Conservation (phyloP, 371 early-diverging fungal species). For the Rhizopus delemar region DNA sequence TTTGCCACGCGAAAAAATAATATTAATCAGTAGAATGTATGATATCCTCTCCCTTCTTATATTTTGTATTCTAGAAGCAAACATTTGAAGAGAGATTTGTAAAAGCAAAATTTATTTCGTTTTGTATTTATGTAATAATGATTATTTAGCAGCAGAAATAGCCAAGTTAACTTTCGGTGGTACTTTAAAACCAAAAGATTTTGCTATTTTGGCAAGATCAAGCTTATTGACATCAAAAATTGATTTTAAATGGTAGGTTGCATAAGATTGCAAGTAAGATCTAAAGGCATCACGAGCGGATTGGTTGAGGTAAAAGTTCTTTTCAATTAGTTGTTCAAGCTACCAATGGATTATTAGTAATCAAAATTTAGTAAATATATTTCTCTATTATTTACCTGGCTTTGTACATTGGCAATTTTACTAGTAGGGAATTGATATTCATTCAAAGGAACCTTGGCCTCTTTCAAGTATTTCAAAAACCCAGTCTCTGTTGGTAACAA, state of each 20-base stretch:
- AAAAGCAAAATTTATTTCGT: not conserved
- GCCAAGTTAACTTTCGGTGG: conserved; percentile 95
- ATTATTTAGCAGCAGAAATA: conserved; percentile 52
- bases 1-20: too few relatives aligned
- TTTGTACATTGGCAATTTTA: conserved; percentile 93
- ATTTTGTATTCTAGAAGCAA: too few relatives aligned
- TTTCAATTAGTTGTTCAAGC: conserved; percentile 93
- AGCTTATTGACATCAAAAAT: conserved; percentile 93
- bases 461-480: conserved; percentile 82
- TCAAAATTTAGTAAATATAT: conserved; percentile 10
- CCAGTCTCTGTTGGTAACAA: conserved; percentile 95
- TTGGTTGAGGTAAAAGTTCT: conserved; percentile 98
- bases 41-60: too few relatives aligned
- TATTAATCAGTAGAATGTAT: too few relatives aligned
- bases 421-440: conserved; percentile 91
- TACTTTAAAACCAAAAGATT: conserved; percentile 94
- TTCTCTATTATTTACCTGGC: not conserved
- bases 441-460: conserved; percentile 92
- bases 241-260: conserved; percentile 92
- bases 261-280: conserved; percentile 97
- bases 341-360: conserved; percentile 66
- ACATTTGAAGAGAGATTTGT: too few relatives aligned
- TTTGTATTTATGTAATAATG: conserved; percentile 10
- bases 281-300: conserved; percentile 98
- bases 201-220: conserved; percentile 91